These are phyloP conservation scores for Eucalyptus cloeziana DNA, from an alignment of 345 rosid genomes.

Conservation along the genomic window DNA sequence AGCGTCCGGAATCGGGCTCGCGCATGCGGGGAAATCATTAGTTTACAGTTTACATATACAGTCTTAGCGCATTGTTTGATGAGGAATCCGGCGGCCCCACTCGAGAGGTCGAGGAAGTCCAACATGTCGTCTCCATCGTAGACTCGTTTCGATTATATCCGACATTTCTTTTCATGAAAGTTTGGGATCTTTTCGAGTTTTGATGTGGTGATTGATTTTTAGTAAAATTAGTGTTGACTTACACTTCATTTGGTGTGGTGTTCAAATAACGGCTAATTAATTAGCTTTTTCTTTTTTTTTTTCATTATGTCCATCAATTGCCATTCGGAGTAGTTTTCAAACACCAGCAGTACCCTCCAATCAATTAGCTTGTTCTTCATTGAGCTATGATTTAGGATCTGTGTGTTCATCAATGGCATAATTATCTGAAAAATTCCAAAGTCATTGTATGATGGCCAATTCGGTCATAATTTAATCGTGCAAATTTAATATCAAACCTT, in stretches of 20 bases:
- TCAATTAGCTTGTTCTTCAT: neutral
- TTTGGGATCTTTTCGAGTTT: accelerated
- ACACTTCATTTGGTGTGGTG: neutral
- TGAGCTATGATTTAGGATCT: neutral
- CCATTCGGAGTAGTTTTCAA: neutral
- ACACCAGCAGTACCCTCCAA: neutral
- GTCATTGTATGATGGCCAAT: neutral
- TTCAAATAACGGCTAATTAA: neutral
- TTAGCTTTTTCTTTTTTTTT: neutral
- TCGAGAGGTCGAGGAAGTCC: too few species aligned
- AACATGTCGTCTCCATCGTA: too few species aligned
- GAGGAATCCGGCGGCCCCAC: neutral
- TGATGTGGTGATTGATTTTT: too few species aligned
- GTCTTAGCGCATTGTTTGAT: neutral
- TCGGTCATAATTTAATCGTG: too few species aligned
- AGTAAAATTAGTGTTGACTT: too few species aligned
- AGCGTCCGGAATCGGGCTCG: neutral
- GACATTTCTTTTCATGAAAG: too few species aligned
- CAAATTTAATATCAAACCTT: too few species aligned
- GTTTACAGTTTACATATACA: neutral
- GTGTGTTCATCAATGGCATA: neutral
- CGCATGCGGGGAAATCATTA: neutral
- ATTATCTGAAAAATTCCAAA: too few species aligned
- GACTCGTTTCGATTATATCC: too few species aligned
- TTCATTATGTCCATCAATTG: neutral